Base-by-base conservation (phyloP, 306 rosid species). In the Cucumis melo region DNA sequence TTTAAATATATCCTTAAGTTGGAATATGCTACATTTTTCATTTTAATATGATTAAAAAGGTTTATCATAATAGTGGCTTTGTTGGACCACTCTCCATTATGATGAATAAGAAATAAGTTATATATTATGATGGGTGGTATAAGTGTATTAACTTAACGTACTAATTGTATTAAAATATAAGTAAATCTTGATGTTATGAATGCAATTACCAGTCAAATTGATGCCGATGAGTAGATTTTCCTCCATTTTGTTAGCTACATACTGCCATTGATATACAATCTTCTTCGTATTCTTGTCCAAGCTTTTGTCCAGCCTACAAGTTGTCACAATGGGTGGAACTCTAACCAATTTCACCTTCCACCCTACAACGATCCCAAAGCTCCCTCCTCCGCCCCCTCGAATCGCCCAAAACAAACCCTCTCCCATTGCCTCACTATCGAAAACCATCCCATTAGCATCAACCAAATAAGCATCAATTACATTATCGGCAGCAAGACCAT, bases 271-370 rank as follows among this genome's bases (percentile, higher is more conserved):
- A 15, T 83, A 4, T 3, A 90, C 84, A 27, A 89, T 10, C 48
- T 88, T 85, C 14, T 78, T 85, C 23, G 67, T 90, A 29, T 83
- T 81, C 75, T 86, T 81, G 12, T 89, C 89, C 6, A 88, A 36
- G 16, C 77, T 83, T 36, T 63, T 92, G 0, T 87, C 63, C 56
- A 2, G 27, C 48, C 14, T 87, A 56, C 90, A 90, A 20, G 85
- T 90, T 10, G 93, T 92, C 67, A 88, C 92, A 4, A 71, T 86
- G 7, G 82, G 5, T 3, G 96, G 97, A 2, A 90, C 92, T 13
- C 50, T 80, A 68, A 85, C 92, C 4, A 92, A 24, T 51, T 85
- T 87, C 60, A 90, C 83, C 78, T 87, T 89, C 91, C 93, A 92
- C 73, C 87, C 79, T 3, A 88, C 83, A 93, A 6, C 96, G 93